These are phyloP conservation scores for Calonectria fujianensis DNA, from an alignment of 2,329 filamentous ascomycete species.

Conservation along the genomic window DNA sequence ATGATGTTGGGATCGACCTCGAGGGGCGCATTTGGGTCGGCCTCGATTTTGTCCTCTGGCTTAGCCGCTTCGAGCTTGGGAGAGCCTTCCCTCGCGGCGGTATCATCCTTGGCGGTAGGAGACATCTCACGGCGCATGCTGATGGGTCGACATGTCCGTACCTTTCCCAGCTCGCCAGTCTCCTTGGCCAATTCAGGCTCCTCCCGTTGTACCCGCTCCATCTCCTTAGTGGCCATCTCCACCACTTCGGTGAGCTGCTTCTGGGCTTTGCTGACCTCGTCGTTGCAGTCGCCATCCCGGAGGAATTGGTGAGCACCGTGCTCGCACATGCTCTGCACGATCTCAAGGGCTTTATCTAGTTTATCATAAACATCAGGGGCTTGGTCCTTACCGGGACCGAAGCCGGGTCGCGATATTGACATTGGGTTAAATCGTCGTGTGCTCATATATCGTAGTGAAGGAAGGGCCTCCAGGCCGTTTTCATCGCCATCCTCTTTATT, in stretches of 20 bases:
- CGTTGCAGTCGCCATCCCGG: slow-evolving; percentile 89
- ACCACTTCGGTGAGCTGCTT: slow-evolving; percentile 78
- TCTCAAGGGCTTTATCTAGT: slow-evolving; percentile 86
- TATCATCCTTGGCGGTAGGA: slow-evolving; percentile 55
- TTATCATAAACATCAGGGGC: slow-evolving; percentile 78
- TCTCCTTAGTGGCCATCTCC: slow-evolving; percentile 76
- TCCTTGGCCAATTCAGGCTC: slow-evolving; percentile 67
- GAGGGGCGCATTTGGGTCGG: slow-evolving; percentile 51
- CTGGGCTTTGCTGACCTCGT: slow-evolving; percentile 83
- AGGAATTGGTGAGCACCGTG: slow-evolving; percentile 91
- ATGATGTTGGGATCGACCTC: slow-evolving; percentile 59
- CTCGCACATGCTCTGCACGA: slow-evolving; percentile 88
- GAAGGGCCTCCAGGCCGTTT: slow-evolving; percentile 56
- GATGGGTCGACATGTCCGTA: slow-evolving; percentile 71
- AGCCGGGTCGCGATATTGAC: slow-evolving; percentile 54
- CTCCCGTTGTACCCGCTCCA: slow-evolving; percentile 73
- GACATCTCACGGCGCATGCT: slow-evolving; percentile 70
- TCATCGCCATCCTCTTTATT: slow-evolving; percentile 65
- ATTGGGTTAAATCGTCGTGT: slow-evolving; percentile 59
- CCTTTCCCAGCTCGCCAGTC: slow-evolving; percentile 62
- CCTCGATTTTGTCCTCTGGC: slow-evolving; percentile 34
- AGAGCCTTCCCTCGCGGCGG: slow-evolving; percentile 52
- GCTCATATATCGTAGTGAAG: slow-evolving; percentile 64
- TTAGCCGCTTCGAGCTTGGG: slow-evolving; percentile 53
- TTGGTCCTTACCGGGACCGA: slow-evolving; percentile 51